Evolutionary conservation across 768 basidiomycete genomes (phyloP), one percentile per base, ranked within the genome.

Genomic region (Boletus insuetus): DNA sequence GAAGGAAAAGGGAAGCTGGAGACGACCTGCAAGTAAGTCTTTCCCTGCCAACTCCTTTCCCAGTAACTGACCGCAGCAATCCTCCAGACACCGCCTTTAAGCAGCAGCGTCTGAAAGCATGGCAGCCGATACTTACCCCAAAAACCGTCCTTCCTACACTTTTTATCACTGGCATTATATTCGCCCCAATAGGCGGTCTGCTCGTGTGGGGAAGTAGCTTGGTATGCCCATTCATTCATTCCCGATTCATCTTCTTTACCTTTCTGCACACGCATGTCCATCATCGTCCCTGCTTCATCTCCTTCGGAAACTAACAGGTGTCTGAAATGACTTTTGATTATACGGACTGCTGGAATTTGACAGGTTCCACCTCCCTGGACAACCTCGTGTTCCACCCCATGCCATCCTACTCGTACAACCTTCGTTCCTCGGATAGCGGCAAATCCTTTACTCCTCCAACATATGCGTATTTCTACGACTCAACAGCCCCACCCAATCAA

Each of bases 61-160:
- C 19, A 19, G 47, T 24, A 48, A 20, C 43, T 56, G 48, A 59
- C 60, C 64, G 56, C 62, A 59, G 58, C 51, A 43, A 43, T 42
- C 13, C 46, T 16, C 53, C 14, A 97, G 94, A 98, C 74, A 98
- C 95, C 55, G 96, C 95, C 39, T 98, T 97, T 83, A 98, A 97
- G 76, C 97, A 99, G 73, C 97, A 99, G 74, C 89, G 97, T 53
- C 83, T 99, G 69, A 98, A 98, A 77, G 97, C 97, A 67, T 99
- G 97, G 97, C 97, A 99, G 80, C 97, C 97, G 10, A 98, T 99
- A 69, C 82, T 98, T 45, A 98, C 95, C 6, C 97, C 97, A 6
- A 95, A 95, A 74, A 97, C 94, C 2, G 97, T 99, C 20, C 82
- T 99, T 16, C 97, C 97, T 4, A 96, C 94, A 1, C 82, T 99